Evolutionary conservation across 2,329 filamentous ascomycete species (phyloP), one percentile per base, ranked within the genome.

Genomic region (Diaporthe destruens): DNA sequence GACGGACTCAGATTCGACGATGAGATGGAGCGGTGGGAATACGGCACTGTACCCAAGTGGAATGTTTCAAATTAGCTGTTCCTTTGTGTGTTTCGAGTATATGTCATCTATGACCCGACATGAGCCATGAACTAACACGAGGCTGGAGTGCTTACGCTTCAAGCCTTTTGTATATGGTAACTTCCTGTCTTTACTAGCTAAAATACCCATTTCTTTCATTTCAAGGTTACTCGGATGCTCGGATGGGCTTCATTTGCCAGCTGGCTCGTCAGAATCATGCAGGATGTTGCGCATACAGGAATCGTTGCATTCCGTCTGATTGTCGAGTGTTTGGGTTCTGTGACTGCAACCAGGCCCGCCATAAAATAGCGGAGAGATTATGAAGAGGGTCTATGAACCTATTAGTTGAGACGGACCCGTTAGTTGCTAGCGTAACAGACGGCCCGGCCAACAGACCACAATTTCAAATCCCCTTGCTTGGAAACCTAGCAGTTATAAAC

Each of bases 141-240:
- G 47, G 32, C 47, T 66, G 20, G 47, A 39, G 44, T 25, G 61
- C 32, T 47, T 36, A 36, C 12, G n/a, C 8, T 5, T 3, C 32
- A 53, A 32, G 47, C 23, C 61, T 39, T 29, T 53, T 25, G 32
- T 25, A 25, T 42, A 32, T 39, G n/a, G 25, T 11, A 25, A 53
- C 47, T 5, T 14, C 44, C 61, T 66, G 61, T 66, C 47, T 39
- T 66, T 53, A 66, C 53, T 53, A 66, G 32, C 61, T 25, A 4
- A 34, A 53, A 66, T 66, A 66, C 61, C 61, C 61, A 66, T 53
- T 34, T 0, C n/a, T 53, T 25, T 20, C 9, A 7, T 2, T 66
- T 6, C 7, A n/a, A 12, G 1, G 20, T 32, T 44, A 39, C 23
- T 8, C 18, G 1, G n/a, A 5, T 25, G 8, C 20, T 36, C 20